Evolutionary conservation across 148 eudicot genomes (phyloP), one percentile per base, ranked within the genome.

Genomic region (Talinum fruticosum): DNA sequence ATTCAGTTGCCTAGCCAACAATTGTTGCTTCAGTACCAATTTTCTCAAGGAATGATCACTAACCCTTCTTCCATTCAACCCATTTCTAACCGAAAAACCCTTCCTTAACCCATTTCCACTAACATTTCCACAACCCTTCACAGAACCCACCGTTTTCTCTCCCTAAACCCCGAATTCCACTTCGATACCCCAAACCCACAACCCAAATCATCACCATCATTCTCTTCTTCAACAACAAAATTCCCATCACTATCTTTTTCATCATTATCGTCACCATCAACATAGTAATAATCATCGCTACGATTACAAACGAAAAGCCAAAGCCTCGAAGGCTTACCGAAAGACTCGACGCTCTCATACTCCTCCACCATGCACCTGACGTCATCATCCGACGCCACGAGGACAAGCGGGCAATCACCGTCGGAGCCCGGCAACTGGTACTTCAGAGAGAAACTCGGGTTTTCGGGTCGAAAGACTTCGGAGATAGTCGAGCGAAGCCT

Each of bases 341-440:
- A 67, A 16, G 38, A 66, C 5, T 30, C 68, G 35, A 12, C 14
- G 38, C 69, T 41, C 67, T 69, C 74, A 69, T 34, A 77, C 66
- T 77, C 79, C 66, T 77, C 79, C 16, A 77, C 53, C 79, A 77
- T 77, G 53, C 79, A 77, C 32, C 18, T 13, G 53, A 77, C 79
- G 13, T 77, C 79, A 32, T 69, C 74, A 28, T 77, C 67, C n/a
- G 79, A 53, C 1, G 66, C 47, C 0, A 77, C n/a, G 0, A 77
- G 35, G 7, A 77, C 51, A 10, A 77, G 79, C 4, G 79, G 79
- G 28, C 15, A 51, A n/a, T 69, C 73, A 24, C 34, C 21, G 33
- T 69, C 79, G 35, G 79, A 29, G 15, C 79, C 79, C 15, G 79
- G 79, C 53, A 77, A 64, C 21, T 45, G 73, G 36, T 77, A 77